Percentiles rank a stretch among this genome's conserved stretches.
These are phyloP conservation scores for Rosa multiflora DNA, from an alignment of 306 rosid genomes.

Conservation along the genomic window DNA sequence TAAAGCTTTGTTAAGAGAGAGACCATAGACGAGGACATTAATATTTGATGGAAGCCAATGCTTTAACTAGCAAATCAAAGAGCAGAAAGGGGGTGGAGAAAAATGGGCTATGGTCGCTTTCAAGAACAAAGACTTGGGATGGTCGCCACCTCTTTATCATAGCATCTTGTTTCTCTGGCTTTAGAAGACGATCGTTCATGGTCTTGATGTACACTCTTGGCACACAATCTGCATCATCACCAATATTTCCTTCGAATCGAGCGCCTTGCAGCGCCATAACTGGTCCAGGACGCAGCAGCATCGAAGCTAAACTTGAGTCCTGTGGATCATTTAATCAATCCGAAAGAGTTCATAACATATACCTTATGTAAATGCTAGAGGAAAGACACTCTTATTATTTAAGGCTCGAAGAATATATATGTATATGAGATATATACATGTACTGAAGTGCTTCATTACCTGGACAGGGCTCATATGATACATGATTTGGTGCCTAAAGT, in stretches of 20 bases:
- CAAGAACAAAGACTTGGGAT: conserved; percentile 20
- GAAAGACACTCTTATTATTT: neutral
- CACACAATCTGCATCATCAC: conserved; percentile 2
- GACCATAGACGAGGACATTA: neutral
- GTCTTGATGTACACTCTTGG: conserved; percentile 37
- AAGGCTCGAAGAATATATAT: too few species aligned
- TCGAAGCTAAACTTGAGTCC: conserved; percentile 34
- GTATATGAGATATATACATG: too few species aligned
- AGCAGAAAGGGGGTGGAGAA: conserved; percentile 23
- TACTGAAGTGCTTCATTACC: conserved; percentile 2
- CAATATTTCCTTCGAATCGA: neutral
- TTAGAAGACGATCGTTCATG: conserved; percentile 19
- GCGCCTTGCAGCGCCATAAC: conserved; percentile 9
- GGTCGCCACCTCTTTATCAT: conserved; percentile 40
- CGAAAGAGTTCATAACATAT: neutral
- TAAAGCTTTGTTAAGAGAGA: too few species aligned
- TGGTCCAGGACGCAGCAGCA: conserved; percentile 36
- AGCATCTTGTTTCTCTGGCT: conserved; percentile 30
- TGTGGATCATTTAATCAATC: neutral
- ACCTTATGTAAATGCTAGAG: too few species aligned
- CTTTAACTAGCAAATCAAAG: conserved; percentile 20
- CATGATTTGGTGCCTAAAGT: neutral
- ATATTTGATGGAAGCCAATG: neutral
- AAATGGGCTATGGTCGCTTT: conserved; percentile 38
- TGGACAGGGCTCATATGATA: conserved; percentile 23